Percentiles rank a stretch among this genome's conserved stretches.
Conservation (phyloP, 2,329 filamentous ascomycete genomes). For the Pochonia chlamydosporia region DNA sequence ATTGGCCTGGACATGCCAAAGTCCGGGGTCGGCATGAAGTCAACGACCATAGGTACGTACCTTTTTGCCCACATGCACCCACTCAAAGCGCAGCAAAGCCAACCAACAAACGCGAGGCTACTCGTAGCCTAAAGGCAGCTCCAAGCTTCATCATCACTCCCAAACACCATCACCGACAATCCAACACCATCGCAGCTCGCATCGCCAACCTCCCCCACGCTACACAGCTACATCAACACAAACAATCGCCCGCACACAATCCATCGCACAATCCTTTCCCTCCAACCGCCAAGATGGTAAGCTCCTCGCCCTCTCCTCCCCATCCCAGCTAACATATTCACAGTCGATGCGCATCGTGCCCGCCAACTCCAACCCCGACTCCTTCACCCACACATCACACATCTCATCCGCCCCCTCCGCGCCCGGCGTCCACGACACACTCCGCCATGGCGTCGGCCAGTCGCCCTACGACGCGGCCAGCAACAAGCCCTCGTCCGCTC, state of each 20-base stretch:
- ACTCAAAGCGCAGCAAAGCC: not conserved
- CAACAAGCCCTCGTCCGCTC: conserved; percentile 51
- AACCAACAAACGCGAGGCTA: conserved; percentile 19
- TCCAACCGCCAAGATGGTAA: conserved; percentile 41
- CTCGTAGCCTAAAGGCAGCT: conserved; percentile 19
- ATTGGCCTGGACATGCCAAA: not conserved
- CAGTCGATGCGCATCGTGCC: conserved; percentile 90
- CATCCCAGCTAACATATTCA: conserved; percentile 12
- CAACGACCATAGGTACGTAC: conserved; percentile 13
- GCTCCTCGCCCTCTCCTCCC: conserved; percentile 12
- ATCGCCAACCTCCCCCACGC: not conserved
- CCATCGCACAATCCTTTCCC: not conserved
- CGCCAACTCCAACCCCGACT: conserved; percentile 56
- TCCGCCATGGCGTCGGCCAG: conserved; percentile 77
- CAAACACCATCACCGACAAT: conserved; percentile 4
- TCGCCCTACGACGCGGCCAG: conserved; percentile 42
- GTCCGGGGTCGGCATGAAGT: conserved; percentile 14
- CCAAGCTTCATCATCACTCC: conserved; percentile 5
- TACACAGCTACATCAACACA: not conserved
- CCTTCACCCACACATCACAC: conserved; percentile 57
- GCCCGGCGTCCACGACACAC: conserved; percentile 87
- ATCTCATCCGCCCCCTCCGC: conserved; percentile 77
- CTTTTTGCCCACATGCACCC: conserved; percentile 3
- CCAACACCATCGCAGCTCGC: not conserved
- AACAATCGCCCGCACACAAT: conserved; percentile 6